Evolutionary conservation across 1,139 yeast species (phyloP).

Genomic region (Keqinozyma sinolaborantium): DNA sequence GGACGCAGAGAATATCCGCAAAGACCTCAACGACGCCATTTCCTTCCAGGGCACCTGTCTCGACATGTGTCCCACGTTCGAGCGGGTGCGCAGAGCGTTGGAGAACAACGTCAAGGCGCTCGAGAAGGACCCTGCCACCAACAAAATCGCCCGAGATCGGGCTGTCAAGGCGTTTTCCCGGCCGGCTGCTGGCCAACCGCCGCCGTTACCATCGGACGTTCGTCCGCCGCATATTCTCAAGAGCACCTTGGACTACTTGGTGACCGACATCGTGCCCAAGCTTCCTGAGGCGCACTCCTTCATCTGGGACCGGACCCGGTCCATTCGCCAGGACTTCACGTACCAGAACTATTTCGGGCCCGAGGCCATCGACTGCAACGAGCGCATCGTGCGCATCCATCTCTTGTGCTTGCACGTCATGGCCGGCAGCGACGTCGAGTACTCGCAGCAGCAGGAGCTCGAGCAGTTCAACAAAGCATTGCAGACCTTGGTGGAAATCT

Average conservation of each 20-base stretch:
- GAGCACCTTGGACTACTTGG: slow-evolving; percentile 64
- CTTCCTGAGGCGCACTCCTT: slow-evolving; percentile 88
- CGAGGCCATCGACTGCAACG: slow-evolving; percentile 92
- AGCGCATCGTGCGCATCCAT: slow-evolving; percentile 87
- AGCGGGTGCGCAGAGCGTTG: slow-evolving; percentile 81
- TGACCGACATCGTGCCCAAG: slow-evolving; percentile 56
- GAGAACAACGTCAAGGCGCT: slow-evolving; percentile 82
- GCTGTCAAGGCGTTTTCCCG: slow-evolving; percentile 94
- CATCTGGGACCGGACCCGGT: slow-evolving; percentile 98
- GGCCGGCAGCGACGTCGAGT: slow-evolving; percentile 77
- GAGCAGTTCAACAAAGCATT: slow-evolving; percentile 92
- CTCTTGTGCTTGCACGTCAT: slow-evolving; percentile 77
- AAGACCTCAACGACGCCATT: slow-evolving; percentile 83
- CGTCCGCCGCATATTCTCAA: slow-evolving; percentile 81
- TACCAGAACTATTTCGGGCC: slow-evolving; percentile 93
- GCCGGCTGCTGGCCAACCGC: slow-evolving; percentile 98
- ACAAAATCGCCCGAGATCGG: slow-evolving; percentile 55
- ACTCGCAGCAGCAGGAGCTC: slow-evolving; percentile 90
- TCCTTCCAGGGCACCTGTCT: slow-evolving; percentile 81
- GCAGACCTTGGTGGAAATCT: slow-evolving; percentile 85
- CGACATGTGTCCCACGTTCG: slow-evolving; percentile 95
- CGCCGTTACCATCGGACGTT: slow-evolving; percentile 96
- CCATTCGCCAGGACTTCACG: slow-evolving; percentile 95
- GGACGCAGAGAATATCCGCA: slow-evolving; percentile 81
- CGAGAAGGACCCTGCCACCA: slow-evolving; percentile 66